A percentile compares a stretch with the other conserved stretches of the same genome.
These are phyloP conservation scores for Chenopodium formosanum DNA, from an alignment of 148 eudicot species.

Conservation along the genomic window DNA sequence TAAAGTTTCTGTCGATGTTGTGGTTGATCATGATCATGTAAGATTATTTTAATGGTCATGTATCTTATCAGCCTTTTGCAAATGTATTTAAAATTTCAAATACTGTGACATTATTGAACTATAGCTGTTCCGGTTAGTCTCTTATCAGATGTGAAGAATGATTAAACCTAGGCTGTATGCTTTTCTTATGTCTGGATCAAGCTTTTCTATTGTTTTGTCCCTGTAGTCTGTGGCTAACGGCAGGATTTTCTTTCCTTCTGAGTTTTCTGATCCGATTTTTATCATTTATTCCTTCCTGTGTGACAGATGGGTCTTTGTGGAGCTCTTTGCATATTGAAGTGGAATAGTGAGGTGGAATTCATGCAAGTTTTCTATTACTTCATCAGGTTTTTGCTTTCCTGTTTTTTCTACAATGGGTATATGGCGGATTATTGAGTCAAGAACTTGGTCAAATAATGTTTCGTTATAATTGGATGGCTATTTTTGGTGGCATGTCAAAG, in stretches of 20 bases:
- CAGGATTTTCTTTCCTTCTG: not conserved
- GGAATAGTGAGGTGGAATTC: conserved; percentile 19
- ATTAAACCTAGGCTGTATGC: not conserved
- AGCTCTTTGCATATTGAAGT: conserved; percentile 19
- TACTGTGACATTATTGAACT: not conserved
- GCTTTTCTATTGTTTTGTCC: not conserved
- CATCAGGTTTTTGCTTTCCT: conserved; percentile 17
- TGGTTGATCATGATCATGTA: too few relatives aligned
- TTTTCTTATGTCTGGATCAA: not conserved
- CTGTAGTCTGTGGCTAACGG: not conserved
- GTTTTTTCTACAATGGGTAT: conserved; percentile 27
- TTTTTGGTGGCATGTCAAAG: conserved; percentile 24
- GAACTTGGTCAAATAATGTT: conserved; percentile 28
- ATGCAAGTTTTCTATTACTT: conserved; percentile 11
- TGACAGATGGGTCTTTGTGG: conserved; percentile 28
- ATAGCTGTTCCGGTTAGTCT: not conserved
- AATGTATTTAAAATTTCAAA: not conserved
- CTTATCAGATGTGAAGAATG: not conserved
- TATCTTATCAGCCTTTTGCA: not conserved
- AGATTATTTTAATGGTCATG: too few relatives aligned
- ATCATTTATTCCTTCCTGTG: not conserved
- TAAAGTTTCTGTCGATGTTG: too few relatives aligned
- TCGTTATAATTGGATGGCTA: conserved; percentile 6
- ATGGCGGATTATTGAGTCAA: conserved; percentile 28
- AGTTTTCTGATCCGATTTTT: not conserved